Evolutionary conservation across 768 basidiomycete species (phyloP), one percentile per base, ranked within the genome.

Genomic region (Mycena rosella): DNA sequence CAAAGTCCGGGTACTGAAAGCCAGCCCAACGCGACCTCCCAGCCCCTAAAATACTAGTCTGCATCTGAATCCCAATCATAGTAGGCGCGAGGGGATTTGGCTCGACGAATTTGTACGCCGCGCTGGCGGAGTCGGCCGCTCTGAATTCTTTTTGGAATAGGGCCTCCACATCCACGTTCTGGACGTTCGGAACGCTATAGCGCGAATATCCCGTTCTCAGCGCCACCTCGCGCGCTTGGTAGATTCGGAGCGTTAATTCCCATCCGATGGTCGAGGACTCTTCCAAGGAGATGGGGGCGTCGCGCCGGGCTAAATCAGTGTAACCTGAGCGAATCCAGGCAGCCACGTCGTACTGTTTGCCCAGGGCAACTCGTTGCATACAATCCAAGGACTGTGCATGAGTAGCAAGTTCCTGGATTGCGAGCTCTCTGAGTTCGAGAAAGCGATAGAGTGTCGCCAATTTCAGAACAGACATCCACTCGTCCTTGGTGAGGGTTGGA

Each of bases 361-460:
- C 68, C 11, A 65, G 24, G 13, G 56, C n/a, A 8, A 69, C 61
- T 11, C 68, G 63, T 17, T 64, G 44, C 20, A 60, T 9, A 45
- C 56, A 51, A 34, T 49, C 29, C 36, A 44, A 15, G 4, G 47
- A 40, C 40, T 54, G 38, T 1, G 44, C 40, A 8, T 57, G 22
- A 0, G 6, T 5, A 29, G 11, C n/a, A 14, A 82, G 66, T 2
- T 71, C 60, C 20, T 74, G 22, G 34, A 78, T 68, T 17, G 79
- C 79, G 38, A 72, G 42, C 18, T 71, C 52, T 45, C 75, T 66
- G 32, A 79, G 29, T 11, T 60, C 24, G 2, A 71, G 38, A 20
- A 76, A 77, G 26, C 74, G 69, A 77, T 81, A 83, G 72, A 76
- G 73, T 15, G 49, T 74, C 13, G 79, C 62, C n/a, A 81, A 47